Evolutionary conservation across 2,329 filamentous ascomycete genomes (phyloP).

Genomic region (Epichloe baconii): DNA sequence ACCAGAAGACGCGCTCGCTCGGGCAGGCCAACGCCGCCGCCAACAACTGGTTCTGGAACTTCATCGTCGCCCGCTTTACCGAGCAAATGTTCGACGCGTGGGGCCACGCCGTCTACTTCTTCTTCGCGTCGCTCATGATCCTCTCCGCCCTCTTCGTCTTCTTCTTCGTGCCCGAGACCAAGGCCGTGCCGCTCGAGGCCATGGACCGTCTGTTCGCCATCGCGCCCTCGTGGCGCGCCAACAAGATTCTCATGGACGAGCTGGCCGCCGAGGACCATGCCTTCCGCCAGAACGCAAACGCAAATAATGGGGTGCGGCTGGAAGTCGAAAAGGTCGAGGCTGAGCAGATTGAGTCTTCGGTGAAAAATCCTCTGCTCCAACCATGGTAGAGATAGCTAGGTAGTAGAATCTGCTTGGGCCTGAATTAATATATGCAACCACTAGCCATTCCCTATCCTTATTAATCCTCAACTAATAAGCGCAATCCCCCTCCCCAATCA

Average conservation of each 20-base stretch:
- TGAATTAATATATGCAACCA: too few species aligned
- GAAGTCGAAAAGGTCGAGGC: slow-evolving; percentile 16
- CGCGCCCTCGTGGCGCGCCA: slow-evolving; percentile 31
- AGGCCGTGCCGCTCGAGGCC: slow-evolving; percentile 49
- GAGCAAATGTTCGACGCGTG: slow-evolving; percentile 48
- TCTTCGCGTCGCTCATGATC: slow-evolving; percentile 53
- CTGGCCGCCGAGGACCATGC: slow-evolving; percentile 22
- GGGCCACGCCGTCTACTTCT: slow-evolving; percentile 55
- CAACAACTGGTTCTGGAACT: slow-evolving; percentile 64
- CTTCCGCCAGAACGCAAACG: slow-evolving; percentile 18
- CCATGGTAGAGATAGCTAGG: too few species aligned
- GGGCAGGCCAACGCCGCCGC: slow-evolving; percentile 60
- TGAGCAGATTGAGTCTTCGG: slow-evolving; percentile 13
- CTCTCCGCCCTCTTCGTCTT: slow-evolving; percentile 44
- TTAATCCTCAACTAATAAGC: too few species aligned
- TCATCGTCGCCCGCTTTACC: slow-evolving; percentile 54
- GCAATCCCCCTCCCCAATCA: too few species aligned
- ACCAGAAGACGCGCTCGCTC: slow-evolving; percentile 47
- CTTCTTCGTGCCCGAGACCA: slow-evolving; percentile 54
- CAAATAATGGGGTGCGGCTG: slow-evolving; percentile 14
- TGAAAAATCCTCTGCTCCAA: neutral
- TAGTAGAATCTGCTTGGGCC: too few species aligned
- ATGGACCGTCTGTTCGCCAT: slow-evolving; percentile 49
- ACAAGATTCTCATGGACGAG: slow-evolving; percentile 30
- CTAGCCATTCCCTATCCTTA: too few species aligned